Conservation (phyloP, 2,329 filamentous ascomycete species). For the Fusarium sp. region DNA sequence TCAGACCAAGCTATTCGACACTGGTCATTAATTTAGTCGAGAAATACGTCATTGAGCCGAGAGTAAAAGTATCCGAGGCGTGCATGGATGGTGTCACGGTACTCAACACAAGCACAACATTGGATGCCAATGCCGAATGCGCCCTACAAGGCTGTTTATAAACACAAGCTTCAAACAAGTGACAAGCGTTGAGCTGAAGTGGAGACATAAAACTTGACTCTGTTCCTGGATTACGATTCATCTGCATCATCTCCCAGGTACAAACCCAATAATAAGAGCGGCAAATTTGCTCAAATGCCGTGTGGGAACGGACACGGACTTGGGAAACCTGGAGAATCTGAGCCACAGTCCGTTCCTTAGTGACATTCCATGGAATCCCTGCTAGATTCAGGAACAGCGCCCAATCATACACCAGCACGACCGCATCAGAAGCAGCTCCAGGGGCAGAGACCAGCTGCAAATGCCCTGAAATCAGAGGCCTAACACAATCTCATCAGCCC, state of each 20-base stretch:
- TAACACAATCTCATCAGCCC: background rate
- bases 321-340: background rate
- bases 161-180: background rate
- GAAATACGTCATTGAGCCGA: no score
- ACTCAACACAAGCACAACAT: background rate
- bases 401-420: slow-evolving; percentile 3
- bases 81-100: background rate
- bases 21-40: no score
- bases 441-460: background rate
- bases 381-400: background rate
- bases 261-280: background rate
- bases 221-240: slow-evolving; percentile 6
- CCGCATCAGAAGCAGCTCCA: background rate
- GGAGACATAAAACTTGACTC: slow-evolving; percentile 5
- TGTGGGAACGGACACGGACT: slow-evolving; percentile 31
- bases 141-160: slow-evolving; percentile 26
- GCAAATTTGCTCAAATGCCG: slow-evolving; percentile 2
- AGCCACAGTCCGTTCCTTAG: slow-evolving; percentile 8
- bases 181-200: slow-evolving; percentile 9
- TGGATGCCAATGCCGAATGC: background rate
- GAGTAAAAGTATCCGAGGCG: no score
- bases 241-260: background rate
- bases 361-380: slow-evolving; percentile 5
- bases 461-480: slow-evolving; percentile 4
- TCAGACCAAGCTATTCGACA: no score